Evolutionary conservation across 768 basidiomycete species (phyloP).

Genomic region (Pholiota molesta): DNA sequence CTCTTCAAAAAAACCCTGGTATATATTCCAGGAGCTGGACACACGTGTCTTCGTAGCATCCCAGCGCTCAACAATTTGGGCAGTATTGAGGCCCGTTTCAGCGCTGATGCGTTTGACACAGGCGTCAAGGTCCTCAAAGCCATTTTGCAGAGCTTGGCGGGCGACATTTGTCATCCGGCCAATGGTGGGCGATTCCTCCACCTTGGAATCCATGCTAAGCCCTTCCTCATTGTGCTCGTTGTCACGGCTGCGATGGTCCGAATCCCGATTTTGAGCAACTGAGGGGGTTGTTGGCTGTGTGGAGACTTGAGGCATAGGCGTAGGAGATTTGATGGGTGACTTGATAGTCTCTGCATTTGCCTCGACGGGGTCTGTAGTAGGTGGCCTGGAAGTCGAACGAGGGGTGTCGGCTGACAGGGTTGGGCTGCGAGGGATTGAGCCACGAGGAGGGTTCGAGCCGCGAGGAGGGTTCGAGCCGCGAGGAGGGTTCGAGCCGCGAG

Average conservation of each 20-base stretch:
- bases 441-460: not conserved
- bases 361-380: too few relatives aligned
- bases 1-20: conserved; percentile 9
- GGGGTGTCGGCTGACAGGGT: too few relatives aligned
- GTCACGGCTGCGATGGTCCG: not conserved
- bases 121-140: conserved; percentile 7
- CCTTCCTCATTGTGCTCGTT: not conserved
- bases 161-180: not conserved
- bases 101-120: not conserved
- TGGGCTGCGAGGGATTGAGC: not conserved
- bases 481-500: too few relatives aligned
- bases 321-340: too few relatives aligned
- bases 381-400: too few relatives aligned
- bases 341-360: too few relatives aligned
- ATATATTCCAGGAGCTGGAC: conserved; percentile 9
- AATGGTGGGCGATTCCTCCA: conserved; percentile 4
- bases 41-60: not conserved
- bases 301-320: too few relatives aligned
- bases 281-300: too few relatives aligned
- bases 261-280: too few relatives aligned
- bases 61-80: conserved; percentile 12
- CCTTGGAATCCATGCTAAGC: not conserved
- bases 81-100: not conserved
- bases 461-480: too few relatives aligned
- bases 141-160: not conserved